Conservation (phyloP, 371 early-diverging fungal genomes). For the Mucor circinelloides region DNA sequence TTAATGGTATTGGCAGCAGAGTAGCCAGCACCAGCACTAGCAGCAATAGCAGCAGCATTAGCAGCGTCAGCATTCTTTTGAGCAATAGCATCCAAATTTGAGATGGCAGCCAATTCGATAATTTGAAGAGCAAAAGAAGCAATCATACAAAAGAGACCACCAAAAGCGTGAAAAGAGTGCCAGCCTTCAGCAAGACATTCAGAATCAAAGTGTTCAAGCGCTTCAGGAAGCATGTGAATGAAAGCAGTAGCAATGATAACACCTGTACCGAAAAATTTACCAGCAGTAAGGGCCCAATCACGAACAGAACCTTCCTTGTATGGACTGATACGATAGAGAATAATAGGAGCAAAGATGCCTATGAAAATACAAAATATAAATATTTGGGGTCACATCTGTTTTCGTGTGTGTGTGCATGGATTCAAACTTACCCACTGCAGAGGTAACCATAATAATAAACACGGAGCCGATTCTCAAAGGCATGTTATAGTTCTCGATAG, state of each 20-base stretch:
- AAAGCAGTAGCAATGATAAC: constrained; percentile 81
- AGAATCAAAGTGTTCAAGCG: constrained; percentile 32
- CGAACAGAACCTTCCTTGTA: constrained; percentile 16
- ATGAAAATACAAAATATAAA: not conserved
- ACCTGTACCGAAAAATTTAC: constrained; percentile 70
- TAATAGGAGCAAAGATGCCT: constrained; percentile 31
- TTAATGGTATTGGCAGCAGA: not conserved
- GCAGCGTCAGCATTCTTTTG: constrained; percentile 8
- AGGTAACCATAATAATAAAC: constrained; percentile 31
- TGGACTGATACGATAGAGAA: constrained; percentile 27
- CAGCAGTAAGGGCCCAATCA: constrained; percentile 25
- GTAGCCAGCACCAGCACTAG: not conserved
- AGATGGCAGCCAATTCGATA: constrained; percentile 35
- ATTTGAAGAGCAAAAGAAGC: constrained; percentile 39
- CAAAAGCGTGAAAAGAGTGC: constrained; percentile 40
- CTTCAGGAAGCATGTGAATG: constrained; percentile 66
- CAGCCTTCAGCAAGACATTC: constrained; percentile 40
- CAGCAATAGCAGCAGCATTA: not conserved
- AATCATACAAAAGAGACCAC: constrained; percentile 39
- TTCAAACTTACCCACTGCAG: constrained; percentile 27
- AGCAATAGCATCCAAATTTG: constrained; percentile 27
- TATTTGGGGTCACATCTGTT: not conserved
- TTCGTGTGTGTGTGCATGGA: not conserved
- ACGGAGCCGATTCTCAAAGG: constrained; percentile 26
- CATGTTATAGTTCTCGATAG: constrained; percentile 22